Percentiles rank a stretch among this genome's conserved stretches.
These are phyloP conservation scores for Albugo laibachii DNA, from an alignment of 352 stramenopile genomes.

Conservation along the genomic window DNA sequence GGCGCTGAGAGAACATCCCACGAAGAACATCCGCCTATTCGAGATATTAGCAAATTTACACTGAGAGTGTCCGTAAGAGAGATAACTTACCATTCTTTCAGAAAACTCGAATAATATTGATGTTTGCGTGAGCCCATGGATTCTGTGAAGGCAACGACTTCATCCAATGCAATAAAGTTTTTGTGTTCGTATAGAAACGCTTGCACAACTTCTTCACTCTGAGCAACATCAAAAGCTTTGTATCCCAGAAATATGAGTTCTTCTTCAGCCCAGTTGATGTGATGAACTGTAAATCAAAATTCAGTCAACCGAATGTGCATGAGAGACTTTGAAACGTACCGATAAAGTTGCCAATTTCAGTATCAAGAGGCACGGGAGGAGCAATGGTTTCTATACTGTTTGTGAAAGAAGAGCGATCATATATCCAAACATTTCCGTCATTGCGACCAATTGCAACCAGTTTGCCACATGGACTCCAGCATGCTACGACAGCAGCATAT, in stretches of 20 bases:
- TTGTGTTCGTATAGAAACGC: conserved; percentile 36
- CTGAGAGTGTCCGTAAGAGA: background rate
- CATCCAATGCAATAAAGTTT: conserved; percentile 27
- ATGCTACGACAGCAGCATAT: conserved; percentile 10
- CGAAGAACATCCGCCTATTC: conserved; percentile 56
- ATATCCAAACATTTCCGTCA: conserved; percentile 17
- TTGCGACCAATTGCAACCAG: conserved; percentile 22
- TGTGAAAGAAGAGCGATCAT: conserved; percentile 10
- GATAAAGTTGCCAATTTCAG: conserved; percentile 10
- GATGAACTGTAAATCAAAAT: conserved; percentile 15
- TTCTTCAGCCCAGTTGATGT: conserved; percentile 55
- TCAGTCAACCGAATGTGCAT: background rate
- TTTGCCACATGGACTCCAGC: conserved; percentile 24
- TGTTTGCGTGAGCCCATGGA: conserved; percentile 28
- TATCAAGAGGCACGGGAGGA: conserved; percentile 16
- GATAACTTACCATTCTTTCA: conserved; percentile 26
- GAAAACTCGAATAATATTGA: conserved; percentile 41
- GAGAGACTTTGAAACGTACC: conserved; percentile 5
- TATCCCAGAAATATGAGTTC: conserved; percentile 44
- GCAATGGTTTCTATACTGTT: conserved; percentile 15
- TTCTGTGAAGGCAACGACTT: conserved; percentile 35
- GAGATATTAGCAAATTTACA: background rate
- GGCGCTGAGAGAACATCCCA: conserved; percentile 54
- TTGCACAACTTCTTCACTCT: conserved; percentile 26
- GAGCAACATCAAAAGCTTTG: conserved; percentile 22